Evolutionary conservation across 2,329 filamentous ascomycete genomes (phyloP).

Genomic region (Lasiodiplodia hormozganensis): DNA sequence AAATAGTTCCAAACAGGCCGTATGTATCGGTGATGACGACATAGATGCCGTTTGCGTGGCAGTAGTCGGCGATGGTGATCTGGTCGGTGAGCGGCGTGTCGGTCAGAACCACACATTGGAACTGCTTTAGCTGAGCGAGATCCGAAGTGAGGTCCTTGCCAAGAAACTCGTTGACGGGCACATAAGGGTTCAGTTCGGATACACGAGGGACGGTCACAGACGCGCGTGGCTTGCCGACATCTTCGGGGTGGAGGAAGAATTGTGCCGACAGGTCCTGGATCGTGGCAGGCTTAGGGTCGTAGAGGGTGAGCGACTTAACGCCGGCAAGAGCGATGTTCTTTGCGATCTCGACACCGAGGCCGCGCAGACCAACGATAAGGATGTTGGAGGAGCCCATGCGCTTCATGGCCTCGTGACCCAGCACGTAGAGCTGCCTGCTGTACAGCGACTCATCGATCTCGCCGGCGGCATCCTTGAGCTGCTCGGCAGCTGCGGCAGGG

Average conservation of each 20-base stretch:
- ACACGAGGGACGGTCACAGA: conserved; percentile 86
- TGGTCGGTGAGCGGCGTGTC: conserved; percentile 82
- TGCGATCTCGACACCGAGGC: conserved; percentile 95
- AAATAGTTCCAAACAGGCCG: conserved; percentile 92
- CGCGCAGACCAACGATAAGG: conserved; percentile 88
- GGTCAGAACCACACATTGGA: conserved; percentile 91
- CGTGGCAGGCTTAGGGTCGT: conserved; percentile 83
- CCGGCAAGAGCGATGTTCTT: conserved; percentile 98
- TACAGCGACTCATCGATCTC: conserved; percentile 74
- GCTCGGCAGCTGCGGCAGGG: conserved; percentile 63
- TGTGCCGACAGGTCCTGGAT: conserved; percentile 94
- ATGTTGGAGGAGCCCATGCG: conserved; percentile 97
- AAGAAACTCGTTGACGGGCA: conserved; percentile 80
- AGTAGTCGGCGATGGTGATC: conserved; percentile 86
- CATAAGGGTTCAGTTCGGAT: conserved; percentile 95
- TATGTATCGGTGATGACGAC: conserved; percentile 87
- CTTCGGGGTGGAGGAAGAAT: conserved; percentile 89
- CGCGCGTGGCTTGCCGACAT: conserved; percentile 92
- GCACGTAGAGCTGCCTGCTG: conserved; percentile 72
- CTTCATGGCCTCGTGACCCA: conserved; percentile 90
- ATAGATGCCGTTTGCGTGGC: conserved; percentile 92
- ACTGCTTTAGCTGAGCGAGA: conserved; percentile 83
- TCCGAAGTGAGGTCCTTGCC: conserved; percentile 73
- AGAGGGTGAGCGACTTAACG: conserved; percentile 94
- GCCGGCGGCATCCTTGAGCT: conserved; percentile 64